Evolutionary conservation across 345 rosid genomes (phyloP), one percentile per base, ranked within the genome.

Genomic region (Bruguiera sexangula): DNA sequence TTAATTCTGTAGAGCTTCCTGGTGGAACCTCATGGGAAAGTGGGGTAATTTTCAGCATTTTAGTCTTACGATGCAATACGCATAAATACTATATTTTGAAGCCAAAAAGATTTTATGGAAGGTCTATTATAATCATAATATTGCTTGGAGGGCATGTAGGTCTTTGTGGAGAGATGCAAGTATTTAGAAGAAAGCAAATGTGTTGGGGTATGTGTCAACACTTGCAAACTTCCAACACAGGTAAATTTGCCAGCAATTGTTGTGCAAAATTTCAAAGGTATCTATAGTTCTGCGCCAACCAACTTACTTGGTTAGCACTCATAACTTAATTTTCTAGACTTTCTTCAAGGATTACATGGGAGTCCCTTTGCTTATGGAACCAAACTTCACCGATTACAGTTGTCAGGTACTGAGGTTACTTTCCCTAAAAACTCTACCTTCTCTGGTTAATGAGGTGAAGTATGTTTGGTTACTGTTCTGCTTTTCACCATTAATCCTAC

Each of bases 211-310:
- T 91, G 96, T 67, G 75, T 86, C 76, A 89, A 91, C 73, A 94
- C 98, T 6, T 94, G 98, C 69, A 94, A 91, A 76, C 78, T 89
- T 77, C 98, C 98, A 13, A 91, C 97, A n/a, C 97, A 89, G 97
- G 98, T 89, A 30, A 43, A 81, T 75, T 30, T 18, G 6, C 46
- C 13, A 8, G 31, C 29, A 24, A 24, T 56, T 13, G 24, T 3
- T 27, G 11, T 21, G 11, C 29, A 8, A 26, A n/a, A 56, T 16
- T 11, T 56, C 60, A 6, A 24, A 4, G 24, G 31, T 19, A 9
- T 56, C 16, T 56, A 24, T 24, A 21, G 26, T 56, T 56, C 5
- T 16, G 29, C 22, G 16, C 18, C 60, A 24, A 32, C 29, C 62
- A 51, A 27, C 37, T 22, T 60, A 46, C 16, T 18, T 51, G 36